These are phyloP conservation scores for Astrephomene gubernaculifera DNA, from an alignment of 139 green algal genomes.

Conservation along the genomic window DNA sequence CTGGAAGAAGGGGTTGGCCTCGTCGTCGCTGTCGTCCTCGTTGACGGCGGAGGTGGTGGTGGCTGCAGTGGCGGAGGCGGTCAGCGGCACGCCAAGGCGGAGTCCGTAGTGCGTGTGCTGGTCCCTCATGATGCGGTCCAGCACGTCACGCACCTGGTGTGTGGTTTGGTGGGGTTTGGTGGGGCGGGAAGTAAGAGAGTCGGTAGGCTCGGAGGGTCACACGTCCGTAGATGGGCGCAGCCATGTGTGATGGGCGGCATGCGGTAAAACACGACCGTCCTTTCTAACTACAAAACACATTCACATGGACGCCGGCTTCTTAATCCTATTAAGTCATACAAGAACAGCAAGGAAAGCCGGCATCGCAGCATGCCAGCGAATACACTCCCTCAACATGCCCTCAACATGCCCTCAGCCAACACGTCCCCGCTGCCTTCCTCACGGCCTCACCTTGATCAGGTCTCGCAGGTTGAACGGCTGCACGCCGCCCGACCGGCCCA, in stretches of 20 bases:
- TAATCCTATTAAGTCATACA: no score
- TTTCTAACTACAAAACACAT: no score
- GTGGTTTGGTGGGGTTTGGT: no score
- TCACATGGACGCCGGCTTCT: no score
- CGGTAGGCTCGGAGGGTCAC: no score
- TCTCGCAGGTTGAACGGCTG: constrained; percentile 57
- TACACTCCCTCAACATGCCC: neutral
- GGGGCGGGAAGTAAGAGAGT: no score
- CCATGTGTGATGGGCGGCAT: no score
- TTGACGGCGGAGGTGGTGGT: neutral
- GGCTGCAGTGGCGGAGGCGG: neutral
- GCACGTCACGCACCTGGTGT: constrained; percentile 44
- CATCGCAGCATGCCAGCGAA: no score
- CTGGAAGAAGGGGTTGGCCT: neutral
- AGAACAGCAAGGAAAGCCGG: no score
- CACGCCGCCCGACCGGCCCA: constrained; percentile 26
- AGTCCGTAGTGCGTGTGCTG: constrained; percentile 47
- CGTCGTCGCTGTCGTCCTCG: neutral
- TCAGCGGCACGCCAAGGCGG: neutral
- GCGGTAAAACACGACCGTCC: no score
- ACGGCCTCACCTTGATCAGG: constrained; percentile 45
- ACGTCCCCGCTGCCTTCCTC: neutral
- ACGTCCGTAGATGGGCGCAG: no score
- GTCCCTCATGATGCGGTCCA: constrained; percentile 48
- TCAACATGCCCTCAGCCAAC: neutral